These are phyloP conservation scores for Calonectria naviculata DNA, from an alignment of 2,329 filamentous ascomycete species.

Conservation along the genomic window DNA sequence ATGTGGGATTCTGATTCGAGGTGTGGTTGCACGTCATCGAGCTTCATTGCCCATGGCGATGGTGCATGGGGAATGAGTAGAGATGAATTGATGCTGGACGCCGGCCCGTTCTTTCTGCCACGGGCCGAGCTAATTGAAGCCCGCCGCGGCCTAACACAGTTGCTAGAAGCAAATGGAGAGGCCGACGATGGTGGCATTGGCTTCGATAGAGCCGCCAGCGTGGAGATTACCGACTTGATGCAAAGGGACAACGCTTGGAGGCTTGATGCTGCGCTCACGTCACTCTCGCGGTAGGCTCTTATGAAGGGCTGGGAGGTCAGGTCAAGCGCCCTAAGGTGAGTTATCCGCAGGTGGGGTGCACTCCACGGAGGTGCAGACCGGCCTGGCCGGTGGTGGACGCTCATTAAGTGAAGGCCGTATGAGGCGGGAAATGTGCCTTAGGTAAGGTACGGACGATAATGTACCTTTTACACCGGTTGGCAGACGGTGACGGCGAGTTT, in stretches of 20 bases:
- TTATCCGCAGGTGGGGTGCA: conserved; percentile 1
- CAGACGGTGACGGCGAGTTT: neutral
- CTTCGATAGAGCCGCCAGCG: conserved; percentile 1
- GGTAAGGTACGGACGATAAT: neutral
- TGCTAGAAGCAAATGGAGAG: conserved; percentile 11
- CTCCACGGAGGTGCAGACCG: conserved; percentile 3
- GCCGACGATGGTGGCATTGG: neutral
- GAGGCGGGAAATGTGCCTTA: neutral
- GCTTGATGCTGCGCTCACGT: neutral
- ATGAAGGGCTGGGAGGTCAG: conserved; percentile 5
- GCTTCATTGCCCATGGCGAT: neutral
- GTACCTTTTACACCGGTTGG: conserved; percentile 8
- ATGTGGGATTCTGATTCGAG: neutral
- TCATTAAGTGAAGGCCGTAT: neutral
- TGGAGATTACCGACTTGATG: conserved; percentile 4
- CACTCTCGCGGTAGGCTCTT: neutral
- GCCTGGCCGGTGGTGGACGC: neutral
- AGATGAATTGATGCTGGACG: conserved; percentile 1
- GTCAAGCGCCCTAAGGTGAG: conserved; percentile 7
- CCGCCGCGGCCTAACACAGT: neutral
- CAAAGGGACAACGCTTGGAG: neutral
- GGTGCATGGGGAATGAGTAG: neutral
- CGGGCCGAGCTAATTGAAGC: neutral
- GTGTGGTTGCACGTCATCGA: conserved; percentile 1
- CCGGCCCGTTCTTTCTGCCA: conserved; percentile 4